These are phyloP conservation scores for Kitagawia praeruptora DNA, from an alignment of 129 eudicot species.

Conservation along the genomic window DNA sequence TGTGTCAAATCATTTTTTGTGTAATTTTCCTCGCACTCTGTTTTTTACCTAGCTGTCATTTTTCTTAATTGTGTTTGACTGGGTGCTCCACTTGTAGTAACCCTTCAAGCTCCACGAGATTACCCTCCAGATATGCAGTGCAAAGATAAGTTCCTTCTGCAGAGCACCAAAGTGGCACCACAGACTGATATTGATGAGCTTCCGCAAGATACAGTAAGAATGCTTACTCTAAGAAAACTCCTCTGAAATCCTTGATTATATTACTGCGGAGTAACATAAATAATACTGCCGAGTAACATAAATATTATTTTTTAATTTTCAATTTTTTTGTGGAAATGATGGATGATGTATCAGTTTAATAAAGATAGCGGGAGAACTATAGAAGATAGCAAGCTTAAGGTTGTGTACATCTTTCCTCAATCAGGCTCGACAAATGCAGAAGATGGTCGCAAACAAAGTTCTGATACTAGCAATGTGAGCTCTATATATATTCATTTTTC, in stretches of 20 bases:
- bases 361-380: constrained; percentile 60
- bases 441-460: constrained; percentile 25
- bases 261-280: background rate
- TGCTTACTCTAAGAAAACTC: background rate
- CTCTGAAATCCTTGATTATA: background rate
- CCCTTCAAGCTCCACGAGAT: constrained; percentile 85
- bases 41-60: background rate
- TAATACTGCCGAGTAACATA: background rate
- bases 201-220: constrained; percentile 64
- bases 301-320: background rate
- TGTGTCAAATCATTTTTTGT: too few relatives aligned
- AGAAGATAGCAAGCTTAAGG: constrained; percentile 80
- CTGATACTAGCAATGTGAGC: constrained; percentile 36
- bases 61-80: constrained; percentile 3
- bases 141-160: constrained; percentile 85
- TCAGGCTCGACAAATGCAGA: constrained; percentile 29
- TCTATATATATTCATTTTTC: background rate
- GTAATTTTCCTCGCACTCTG: background rate
- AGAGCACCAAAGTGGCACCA: constrained; percentile 59
- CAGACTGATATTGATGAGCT: constrained; percentile 61
- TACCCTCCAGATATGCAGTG: constrained; percentile 85
- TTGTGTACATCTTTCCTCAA: constrained; percentile 43
- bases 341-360: constrained; percentile 38
- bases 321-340: background rate
- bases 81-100: constrained; percentile 36